Conservation (phyloP, 345 rosid species). For the Aquilaria sinensis region DNA sequence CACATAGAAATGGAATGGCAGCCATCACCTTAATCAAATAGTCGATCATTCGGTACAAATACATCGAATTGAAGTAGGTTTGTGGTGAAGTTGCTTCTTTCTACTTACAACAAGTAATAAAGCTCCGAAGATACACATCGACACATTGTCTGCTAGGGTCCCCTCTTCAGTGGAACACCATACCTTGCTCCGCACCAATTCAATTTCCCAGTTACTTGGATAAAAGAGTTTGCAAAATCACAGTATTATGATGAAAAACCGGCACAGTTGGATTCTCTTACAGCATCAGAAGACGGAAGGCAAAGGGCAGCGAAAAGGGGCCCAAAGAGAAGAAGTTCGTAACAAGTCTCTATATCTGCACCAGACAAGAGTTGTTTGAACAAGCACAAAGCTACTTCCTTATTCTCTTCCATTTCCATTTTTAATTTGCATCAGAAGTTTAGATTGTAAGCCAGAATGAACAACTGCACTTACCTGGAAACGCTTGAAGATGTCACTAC, state of each 20-base stretch:
- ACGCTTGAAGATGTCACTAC: conserved; percentile 39
- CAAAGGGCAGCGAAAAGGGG: conserved; percentile 43
- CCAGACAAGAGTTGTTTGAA: conserved; percentile 1
- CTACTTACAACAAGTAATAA: conserved; percentile 45
- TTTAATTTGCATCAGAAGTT: not conserved
- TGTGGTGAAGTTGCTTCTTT: not conserved
- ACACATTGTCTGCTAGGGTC: conserved; percentile 54
- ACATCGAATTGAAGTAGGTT: not conserved
- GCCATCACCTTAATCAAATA: conserved; percentile 31
- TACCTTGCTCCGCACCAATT: conserved; percentile 40
- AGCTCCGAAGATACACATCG: conserved; percentile 73
- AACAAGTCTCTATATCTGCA: conserved; percentile 61
- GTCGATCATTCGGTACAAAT: not conserved
- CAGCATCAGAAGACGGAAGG: conserved; percentile 48
- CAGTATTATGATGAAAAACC: not conserved
- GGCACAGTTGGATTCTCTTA: conserved; percentile 17
- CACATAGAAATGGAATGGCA: conserved; percentile 29
- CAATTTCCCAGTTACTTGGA: no score
- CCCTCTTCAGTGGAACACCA: conserved; percentile 57
- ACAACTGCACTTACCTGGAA: conserved; percentile 31
- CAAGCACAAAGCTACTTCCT: not conserved
- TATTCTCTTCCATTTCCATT: no score
- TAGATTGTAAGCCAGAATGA: not conserved
- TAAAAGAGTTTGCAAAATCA: no score
- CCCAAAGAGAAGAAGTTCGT: conserved; percentile 58